Base-by-base conservation (phyloP, 2,329 filamentous ascomycete genomes). In the Cylindrodendrum hubeiense region DNA sequence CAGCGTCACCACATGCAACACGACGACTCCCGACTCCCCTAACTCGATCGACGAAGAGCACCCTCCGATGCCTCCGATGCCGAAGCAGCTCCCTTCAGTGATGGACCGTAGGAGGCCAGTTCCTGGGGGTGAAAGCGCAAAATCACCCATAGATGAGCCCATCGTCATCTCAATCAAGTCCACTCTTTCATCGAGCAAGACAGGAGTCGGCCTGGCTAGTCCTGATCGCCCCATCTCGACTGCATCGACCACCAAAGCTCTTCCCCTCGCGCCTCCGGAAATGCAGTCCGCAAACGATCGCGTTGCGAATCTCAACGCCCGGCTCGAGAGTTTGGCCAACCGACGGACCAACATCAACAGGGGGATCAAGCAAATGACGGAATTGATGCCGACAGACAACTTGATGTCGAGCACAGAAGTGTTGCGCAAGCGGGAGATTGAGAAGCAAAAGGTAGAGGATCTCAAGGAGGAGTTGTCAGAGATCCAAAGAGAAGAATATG, bases 321-420 rank as follows among this genome's bases (percentile, higher is more conserved):
- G 89, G 72, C 86, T 93, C 30, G 84, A 89, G 44, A 85, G 87
- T 52, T 85, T 96, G 8, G 83, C 84, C 1, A 89, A 92, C 74
- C 88, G 92, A 47, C 88, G 90, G 59, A 83, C 86, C 66, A 95
- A 95, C 79, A 88, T 95, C 74, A 86, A 88, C 75, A 89, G 85
- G 24, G 89, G 91, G 66, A 93, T 96, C 76, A 84, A 87, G 67
- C 92, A 95, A 77, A 90, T 95, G 84, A 93, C 90, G 63, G 89
- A 93, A 77, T 85, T 94, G 63, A 92, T 94, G 84, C 91, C 92
- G 43, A 89, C 86, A 37, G 90, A 93, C 76, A 89, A 87, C 67
- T 83, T 93, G 41, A 82, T 92, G 74, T 87, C 89, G 30, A 91
- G 90, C 71, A 85, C 89, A 9, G 87, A 91, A 53, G 90, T 93